Conservation (phyloP, 1,139 yeast genomes). For the Suhomyces bolitotheri region DNA sequence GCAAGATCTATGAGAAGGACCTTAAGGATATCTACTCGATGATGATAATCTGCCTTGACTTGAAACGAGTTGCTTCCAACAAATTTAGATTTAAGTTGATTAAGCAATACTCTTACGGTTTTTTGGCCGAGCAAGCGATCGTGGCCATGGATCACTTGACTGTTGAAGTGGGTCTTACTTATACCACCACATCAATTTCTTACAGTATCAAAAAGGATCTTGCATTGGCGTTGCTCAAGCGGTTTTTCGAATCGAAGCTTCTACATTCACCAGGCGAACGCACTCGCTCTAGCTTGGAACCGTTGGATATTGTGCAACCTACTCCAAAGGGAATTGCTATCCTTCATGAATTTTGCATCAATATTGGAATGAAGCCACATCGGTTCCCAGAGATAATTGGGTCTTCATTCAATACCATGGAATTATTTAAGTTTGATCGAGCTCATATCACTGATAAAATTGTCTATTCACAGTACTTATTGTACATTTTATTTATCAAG, state of each 20-base stretch:
- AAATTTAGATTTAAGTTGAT: slow-evolving; percentile 12
- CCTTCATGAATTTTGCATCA: slow-evolving; percentile 58
- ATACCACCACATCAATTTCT: slow-evolving; percentile 59
- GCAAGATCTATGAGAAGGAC: slow-evolving; percentile 55
- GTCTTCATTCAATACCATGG: slow-evolving; percentile 69
- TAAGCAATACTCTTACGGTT: slow-evolving; percentile 50
- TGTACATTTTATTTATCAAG: slow-evolving; percentile 62
- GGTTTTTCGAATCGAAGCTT: slow-evolving; percentile 66
- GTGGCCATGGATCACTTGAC: slow-evolving; percentile 50
- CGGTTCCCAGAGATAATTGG: slow-evolving; percentile 47
- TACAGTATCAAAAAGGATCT: slow-evolving; percentile 57
- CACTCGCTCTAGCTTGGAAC: slow-evolving; percentile 52
- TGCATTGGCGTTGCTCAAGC: slow-evolving; percentile 50
- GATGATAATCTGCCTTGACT: slow-evolving; percentile 49
- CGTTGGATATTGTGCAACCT: slow-evolving; percentile 61
- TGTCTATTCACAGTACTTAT: slow-evolving; percentile 61
- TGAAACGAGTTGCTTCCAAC: slow-evolving; percentile 21
- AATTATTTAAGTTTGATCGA: slow-evolving; percentile 67
- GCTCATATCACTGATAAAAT: slow-evolving; percentile 61
- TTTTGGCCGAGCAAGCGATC: slow-evolving; percentile 54
- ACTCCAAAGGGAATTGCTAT: slow-evolving; percentile 89
- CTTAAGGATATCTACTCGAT: slow-evolving; percentile 58
- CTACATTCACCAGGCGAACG: slow-evolving; percentile 78
- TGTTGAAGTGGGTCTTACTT: slow-evolving; percentile 46
- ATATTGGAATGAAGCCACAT: slow-evolving; percentile 50